Evolutionary conservation across 495 filamentous ascomycete species (phyloP).

Genomic region (Penicillium coprophilum): DNA sequence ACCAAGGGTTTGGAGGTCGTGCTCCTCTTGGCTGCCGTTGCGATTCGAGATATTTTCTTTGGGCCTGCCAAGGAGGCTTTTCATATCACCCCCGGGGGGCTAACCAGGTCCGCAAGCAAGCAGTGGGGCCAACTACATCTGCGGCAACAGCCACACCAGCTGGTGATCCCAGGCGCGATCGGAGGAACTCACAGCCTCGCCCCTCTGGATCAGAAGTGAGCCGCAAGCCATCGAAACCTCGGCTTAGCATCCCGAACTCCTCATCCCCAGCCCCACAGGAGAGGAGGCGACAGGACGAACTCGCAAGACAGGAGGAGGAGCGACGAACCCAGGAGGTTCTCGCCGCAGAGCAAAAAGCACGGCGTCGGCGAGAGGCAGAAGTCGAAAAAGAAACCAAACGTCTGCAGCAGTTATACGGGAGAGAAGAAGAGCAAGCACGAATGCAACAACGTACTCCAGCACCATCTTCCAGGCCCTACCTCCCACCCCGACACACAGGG

Average conservation of each 20-base stretch:
- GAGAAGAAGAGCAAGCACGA: conserved; percentile 44
- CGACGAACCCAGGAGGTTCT: conserved; percentile 73
- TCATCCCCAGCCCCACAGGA: conserved; percentile 22
- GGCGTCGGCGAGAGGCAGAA: conserved; percentile 63
- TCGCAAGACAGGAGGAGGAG: conserved; percentile 61
- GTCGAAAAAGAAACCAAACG: conserved; percentile 84
- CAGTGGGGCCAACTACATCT: neutral
- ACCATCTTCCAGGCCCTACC: conserved; percentile 28
- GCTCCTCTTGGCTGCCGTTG: conserved; percentile 74
- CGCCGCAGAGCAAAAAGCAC: conserved; percentile 72
- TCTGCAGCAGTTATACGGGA: conserved; percentile 70
- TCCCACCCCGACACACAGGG: conserved; percentile 22
- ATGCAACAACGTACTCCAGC: conserved; percentile 26
- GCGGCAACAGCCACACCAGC: neutral
- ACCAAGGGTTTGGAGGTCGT: conserved; percentile 91
- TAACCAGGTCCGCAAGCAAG: conserved; percentile 3
- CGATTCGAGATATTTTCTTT: conserved; percentile 87
- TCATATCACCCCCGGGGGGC: conserved; percentile 57
- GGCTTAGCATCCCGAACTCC: conserved; percentile 17
- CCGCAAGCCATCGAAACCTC: conserved; percentile 10
- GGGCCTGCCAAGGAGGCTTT: conserved; percentile 67
- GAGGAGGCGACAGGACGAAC: conserved; percentile 44
- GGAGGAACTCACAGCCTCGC: conserved; percentile 15
- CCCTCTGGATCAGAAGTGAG: conserved; percentile 6
- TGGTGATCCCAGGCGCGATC: neutral